A percentile compares a stretch with the other conserved stretches of the same genome.
Evolutionary conservation across 148 eudicot genomes (phyloP).

Genomic region (Polygonum maritimum): DNA sequence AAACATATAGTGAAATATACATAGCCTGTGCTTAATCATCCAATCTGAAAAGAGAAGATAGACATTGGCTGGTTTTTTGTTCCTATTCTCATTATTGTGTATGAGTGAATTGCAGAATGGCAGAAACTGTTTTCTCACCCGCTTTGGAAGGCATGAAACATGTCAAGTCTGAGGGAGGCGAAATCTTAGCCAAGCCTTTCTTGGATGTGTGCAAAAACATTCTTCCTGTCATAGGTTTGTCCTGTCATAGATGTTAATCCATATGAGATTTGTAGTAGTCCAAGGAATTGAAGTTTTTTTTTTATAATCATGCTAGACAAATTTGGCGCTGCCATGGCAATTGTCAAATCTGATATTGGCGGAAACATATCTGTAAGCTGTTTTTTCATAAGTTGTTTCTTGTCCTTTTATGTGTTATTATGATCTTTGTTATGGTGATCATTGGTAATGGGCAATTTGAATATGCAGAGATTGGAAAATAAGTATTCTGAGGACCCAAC

Average conservation of each 20-base stretch:
- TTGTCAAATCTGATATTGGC: conserved; percentile 74
- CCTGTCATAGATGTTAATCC: too few species aligned
- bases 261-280: not conserved
- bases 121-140: conserved; percentile 52
- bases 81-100: not conserved
- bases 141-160: conserved; percentile 62
- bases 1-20: not conserved
- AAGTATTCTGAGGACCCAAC: conserved; percentile 53
- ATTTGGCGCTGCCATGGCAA: conserved; percentile 78
- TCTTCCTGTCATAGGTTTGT: conserved; percentile 71
- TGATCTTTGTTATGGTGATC: not conserved
- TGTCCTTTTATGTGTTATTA: not conserved
- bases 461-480: conserved; percentile 63
- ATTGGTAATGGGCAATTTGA: not conserved
- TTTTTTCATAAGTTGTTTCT: conserved; percentile 8
- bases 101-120: conserved; percentile 9
- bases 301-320: conserved; percentile 36
- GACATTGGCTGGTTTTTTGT: not conserved
- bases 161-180: conserved; percentile 64
- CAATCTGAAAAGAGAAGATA: not conserved
- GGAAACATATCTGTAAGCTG: conserved; percentile 61
- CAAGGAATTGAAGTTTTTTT: not conserved
- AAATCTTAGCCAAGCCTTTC: conserved; percentile 66
- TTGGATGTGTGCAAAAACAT: conserved; percentile 82
- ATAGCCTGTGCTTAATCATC: not conserved